Conservation (phyloP, 345 rosid species). For the Alliaria petiolata region DNA sequence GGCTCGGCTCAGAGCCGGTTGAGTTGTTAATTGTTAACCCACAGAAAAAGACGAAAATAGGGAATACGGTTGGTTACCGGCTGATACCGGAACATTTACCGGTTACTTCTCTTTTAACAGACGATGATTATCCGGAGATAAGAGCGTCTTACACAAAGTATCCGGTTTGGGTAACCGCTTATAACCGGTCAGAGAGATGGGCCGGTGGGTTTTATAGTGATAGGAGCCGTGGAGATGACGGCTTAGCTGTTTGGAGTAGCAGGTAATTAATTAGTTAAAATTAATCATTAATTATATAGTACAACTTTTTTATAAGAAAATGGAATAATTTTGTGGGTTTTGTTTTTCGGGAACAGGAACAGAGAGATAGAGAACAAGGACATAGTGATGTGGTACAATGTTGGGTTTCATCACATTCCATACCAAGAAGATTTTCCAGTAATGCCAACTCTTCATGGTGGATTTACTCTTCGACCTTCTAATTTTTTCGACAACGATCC, state of each 20-base stretch:
- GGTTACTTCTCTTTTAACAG: conserved; percentile 41
- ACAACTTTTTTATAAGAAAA: not conserved
- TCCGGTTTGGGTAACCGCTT: conserved; percentile 75
- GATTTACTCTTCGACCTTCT: conserved; percentile 68
- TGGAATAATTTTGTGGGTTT: not conserved
- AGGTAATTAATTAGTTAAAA: conserved; percentile 35
- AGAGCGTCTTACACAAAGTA: conserved; percentile 56
- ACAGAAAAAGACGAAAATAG: conserved; percentile 51
- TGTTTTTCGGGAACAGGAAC: conserved; percentile 42
- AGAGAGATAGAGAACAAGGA: conserved; percentile 64
- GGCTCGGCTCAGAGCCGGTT: conserved; percentile 48
- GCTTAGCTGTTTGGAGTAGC: conserved; percentile 62
- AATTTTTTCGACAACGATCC: conserved; percentile 70
- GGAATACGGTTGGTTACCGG: conserved; percentile 66
- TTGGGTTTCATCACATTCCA: conserved; percentile 78
- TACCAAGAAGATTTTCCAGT: conserved; percentile 80
- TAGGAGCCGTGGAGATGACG: conserved; percentile 70
- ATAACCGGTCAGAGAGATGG: conserved; percentile 83
- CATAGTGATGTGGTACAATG: conserved; percentile 71
- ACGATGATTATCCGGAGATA: conserved; percentile 66
- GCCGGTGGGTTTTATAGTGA: conserved; percentile 70
- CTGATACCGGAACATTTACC: conserved; percentile 48
- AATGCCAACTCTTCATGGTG: conserved; percentile 58
- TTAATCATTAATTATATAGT: not conserved
- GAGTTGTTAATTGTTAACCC: conserved; percentile 65